A percentile compares a stretch with the other conserved stretches of the same genome.
These are phyloP conservation scores for Phialophora chinensis DNA, from an alignment of 2,329 filamentous ascomycete species.

Conservation along the genomic window DNA sequence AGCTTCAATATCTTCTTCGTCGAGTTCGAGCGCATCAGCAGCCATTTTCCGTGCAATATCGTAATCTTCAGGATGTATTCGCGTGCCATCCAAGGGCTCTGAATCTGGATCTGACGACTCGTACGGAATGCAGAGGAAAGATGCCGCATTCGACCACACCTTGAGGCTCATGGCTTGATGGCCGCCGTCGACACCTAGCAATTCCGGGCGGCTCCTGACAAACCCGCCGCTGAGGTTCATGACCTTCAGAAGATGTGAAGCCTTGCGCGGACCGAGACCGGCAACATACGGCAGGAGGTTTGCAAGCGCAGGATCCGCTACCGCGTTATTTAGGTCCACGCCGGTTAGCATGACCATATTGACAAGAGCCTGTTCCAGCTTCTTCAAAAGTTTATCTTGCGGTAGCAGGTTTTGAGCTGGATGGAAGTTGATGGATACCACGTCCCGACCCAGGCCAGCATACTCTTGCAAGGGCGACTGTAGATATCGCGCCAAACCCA, in stretches of 20 bases:
- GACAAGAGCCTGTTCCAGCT: constrained; percentile 94
- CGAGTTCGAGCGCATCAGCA: constrained; percentile 91
- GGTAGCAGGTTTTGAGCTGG: constrained; percentile 87
- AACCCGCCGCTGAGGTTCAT: constrained; percentile 90
- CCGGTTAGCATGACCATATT: constrained; percentile 98
- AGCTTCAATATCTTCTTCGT: constrained; percentile 96
- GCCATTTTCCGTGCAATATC: constrained; percentile 98
- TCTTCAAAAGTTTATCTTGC: constrained; percentile 82
- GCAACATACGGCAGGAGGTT: constrained; percentile 90
- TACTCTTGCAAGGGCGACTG: constrained; percentile 98
- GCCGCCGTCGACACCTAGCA: constrained; percentile 85
- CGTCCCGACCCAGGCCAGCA: constrained; percentile 85
- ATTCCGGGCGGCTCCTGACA: constrained; percentile 81
- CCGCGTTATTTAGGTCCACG: constrained; percentile 92
- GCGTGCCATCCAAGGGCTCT: constrained; percentile 94
- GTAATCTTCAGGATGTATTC: constrained; percentile 97
- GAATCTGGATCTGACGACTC: constrained; percentile 80
- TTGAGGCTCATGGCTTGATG: constrained; percentile 83
- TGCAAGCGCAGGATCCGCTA: constrained; percentile 78
- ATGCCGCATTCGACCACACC: constrained; percentile 96
- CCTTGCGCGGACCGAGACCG: constrained; percentile 90
- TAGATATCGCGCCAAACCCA: constrained; percentile 86
- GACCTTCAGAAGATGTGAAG: constrained; percentile 81
- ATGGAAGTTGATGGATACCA: constrained; percentile 85
- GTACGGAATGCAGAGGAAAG: constrained; percentile 89